A percentile compares a stretch with the other conserved stretches of the same genome.
These are phyloP conservation scores for Jaapia argillacea DNA, from an alignment of 768 basidiomycete species.

Conservation along the genomic window DNA sequence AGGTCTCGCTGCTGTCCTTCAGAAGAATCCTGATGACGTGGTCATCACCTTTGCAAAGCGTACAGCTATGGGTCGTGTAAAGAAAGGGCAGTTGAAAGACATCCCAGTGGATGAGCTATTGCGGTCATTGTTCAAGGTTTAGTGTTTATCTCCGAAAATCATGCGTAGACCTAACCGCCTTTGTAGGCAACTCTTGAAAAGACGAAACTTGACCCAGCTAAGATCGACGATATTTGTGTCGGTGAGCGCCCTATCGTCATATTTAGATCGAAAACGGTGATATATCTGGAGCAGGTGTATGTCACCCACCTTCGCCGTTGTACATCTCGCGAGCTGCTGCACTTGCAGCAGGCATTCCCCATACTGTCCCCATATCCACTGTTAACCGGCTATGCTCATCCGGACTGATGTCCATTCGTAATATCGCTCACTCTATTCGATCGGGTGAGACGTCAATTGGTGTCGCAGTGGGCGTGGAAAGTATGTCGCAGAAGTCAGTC, in stretches of 20 bases:
- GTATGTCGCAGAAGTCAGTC: slow-evolving; percentile 68
- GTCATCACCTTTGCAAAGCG: slow-evolving; percentile 86
- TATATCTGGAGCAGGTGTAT: slow-evolving; percentile 44
- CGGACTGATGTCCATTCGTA: slow-evolving; percentile 88
- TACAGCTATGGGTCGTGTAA: slow-evolving; percentile 80
- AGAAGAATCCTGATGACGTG: slow-evolving; percentile 74
- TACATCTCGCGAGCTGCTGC: slow-evolving; percentile 83
- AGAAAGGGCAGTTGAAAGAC: slow-evolving; percentile 91
- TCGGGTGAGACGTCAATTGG: slow-evolving; percentile 80
- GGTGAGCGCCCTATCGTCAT: slow-evolving; percentile 31
- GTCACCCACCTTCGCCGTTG: slow-evolving; percentile 73
- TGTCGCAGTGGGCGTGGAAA: slow-evolving; percentile 76
- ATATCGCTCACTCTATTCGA: slow-evolving; percentile 80
- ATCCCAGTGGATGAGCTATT: slow-evolving; percentile 81
- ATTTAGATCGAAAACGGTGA: neutral
- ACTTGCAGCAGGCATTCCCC: slow-evolving; percentile 81
- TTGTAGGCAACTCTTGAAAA: slow-evolving; percentile 54
- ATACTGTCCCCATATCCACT: slow-evolving; percentile 77
- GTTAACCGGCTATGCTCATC: slow-evolving; percentile 94
- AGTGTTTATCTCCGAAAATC: neutral
- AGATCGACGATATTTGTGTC: slow-evolving; percentile 79
- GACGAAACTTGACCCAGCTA: slow-evolving; percentile 56
- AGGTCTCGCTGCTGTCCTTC: slow-evolving; percentile 44
- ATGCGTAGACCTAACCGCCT: slow-evolving; percentile 1
- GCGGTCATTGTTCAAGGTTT: slow-evolving; percentile 69